Base-by-base conservation (phyloP, 2,329 filamentous ascomycete species). In the Neoarthrinium moseri region DNA sequence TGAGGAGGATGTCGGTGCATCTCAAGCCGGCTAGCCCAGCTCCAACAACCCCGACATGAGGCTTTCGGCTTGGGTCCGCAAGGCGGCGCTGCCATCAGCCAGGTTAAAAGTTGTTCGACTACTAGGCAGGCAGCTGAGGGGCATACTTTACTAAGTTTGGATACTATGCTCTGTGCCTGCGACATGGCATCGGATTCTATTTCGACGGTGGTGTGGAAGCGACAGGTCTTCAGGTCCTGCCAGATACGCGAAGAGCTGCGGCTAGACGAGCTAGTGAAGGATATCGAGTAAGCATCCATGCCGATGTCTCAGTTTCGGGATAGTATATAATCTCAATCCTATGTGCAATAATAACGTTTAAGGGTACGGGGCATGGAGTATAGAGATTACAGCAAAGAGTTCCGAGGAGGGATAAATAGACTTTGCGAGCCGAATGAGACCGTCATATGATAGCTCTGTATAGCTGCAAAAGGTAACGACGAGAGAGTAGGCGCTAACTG, bases 21-120 rank as follows among this genome's bases (percentile, higher is more conserved):
- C 85, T 75, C n/a, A 91, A 70, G 0, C 86, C 86, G 5, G 86
- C 76, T 21, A 89, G 71, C 5, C 86, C 86, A 30, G 84, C 86
- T 15, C 86, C 87, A 30, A 91, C 67, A n/a, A 91, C 70, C 24
- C 79, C 82, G 32, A 89, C 66, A 51, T 82, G 81, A 6, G 78
- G 77, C 47, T 63, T 68, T 27, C 54, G 54, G 26, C 47, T 53
- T 51, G 60, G 47, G 56, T 51, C 53, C 42, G 52, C 51, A 29
- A 55, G 51, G 42, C 49, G 55, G 49, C 56, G 54, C 55, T 62
- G 51, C 55, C 22, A 52, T 17, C 10, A 26, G 29, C 17, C 23
- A 21, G n/a, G 4, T 12, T 15, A 37, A 18, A 6, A 36, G 7
- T 10, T 26, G 10, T 24, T 3, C 10, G 18, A 24, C 29, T 15